phyloP scores from a whole-genome alignment of 352 stramenopile genomes.

The Phytophthora meadii region DNA sequence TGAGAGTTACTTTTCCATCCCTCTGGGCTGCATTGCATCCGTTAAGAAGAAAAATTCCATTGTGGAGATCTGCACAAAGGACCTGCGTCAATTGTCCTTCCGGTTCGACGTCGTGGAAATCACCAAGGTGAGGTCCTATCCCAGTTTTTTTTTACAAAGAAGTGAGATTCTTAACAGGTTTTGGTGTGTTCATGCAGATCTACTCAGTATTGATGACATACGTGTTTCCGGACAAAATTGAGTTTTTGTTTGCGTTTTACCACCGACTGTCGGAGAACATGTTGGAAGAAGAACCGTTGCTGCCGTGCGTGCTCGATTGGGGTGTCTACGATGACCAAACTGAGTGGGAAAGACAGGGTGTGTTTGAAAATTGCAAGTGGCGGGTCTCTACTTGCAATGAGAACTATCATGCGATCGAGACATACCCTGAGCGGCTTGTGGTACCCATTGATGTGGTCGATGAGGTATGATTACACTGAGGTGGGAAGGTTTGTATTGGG shows the following conservation, averaged over 20 bases:
- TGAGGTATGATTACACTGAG: slow-evolving; percentile 42
- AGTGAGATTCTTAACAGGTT: slow-evolving; percentile 1
- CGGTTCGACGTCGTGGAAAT: slow-evolving; percentile 80
- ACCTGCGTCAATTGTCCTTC: slow-evolving; percentile 80
- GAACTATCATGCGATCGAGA: slow-evolving; percentile 87
- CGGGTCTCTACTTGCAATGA: slow-evolving; percentile 68
- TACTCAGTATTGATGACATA: slow-evolving; percentile 82
- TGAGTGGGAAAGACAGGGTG: slow-evolving; percentile 82
- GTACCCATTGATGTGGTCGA: slow-evolving; percentile 92
- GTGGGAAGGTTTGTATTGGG: neutral
- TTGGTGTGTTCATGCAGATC: slow-evolving; percentile 48
- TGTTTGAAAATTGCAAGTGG: slow-evolving; percentile 75
- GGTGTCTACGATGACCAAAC: slow-evolving; percentile 64
- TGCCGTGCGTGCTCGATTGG: slow-evolving; percentile 72
- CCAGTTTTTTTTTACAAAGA: neutral
- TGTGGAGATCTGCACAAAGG: slow-evolving; percentile 82
- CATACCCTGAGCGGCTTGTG: slow-evolving; percentile 95
- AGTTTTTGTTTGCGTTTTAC: slow-evolving; percentile 89
- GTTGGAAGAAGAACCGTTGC: slow-evolving; percentile 53
- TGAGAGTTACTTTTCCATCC: slow-evolving; percentile 79
- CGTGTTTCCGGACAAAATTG: slow-evolving; percentile 84
- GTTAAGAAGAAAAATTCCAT: slow-evolving; percentile 84
- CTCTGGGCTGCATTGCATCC: slow-evolving; percentile 74
- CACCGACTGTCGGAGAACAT: slow-evolving; percentile 67
- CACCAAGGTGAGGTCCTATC: slow-evolving; percentile 45